A percentile compares a stretch with the other conserved stretches of the same genome.
Evolutionary conservation across 1,139 yeast species (phyloP).

Genomic region (Suhomyces maxii): DNA sequence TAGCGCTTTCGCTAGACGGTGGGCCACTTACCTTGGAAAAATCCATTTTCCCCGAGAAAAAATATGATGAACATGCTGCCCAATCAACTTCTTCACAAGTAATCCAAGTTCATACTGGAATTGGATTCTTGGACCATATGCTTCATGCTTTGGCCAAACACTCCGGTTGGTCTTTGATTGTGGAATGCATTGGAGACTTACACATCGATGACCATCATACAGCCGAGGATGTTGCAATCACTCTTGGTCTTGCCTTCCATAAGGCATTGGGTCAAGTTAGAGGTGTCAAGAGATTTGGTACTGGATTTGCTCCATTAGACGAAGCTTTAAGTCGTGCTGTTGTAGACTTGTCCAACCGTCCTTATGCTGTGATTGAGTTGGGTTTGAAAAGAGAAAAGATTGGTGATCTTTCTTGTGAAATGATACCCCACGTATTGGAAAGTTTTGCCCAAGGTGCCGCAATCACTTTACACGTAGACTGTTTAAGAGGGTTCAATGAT

Average conservation of each 20-base stretch:
- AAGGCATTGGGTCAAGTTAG: constrained; percentile 84
- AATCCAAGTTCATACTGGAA: constrained; percentile 82
- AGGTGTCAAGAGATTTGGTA: constrained; percentile 93
- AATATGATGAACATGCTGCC: constrained; percentile 53
- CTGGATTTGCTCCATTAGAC: constrained; percentile 92
- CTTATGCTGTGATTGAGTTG: constrained; percentile 84
- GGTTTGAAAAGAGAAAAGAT: constrained; percentile 90
- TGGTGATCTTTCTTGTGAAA: constrained; percentile 90
- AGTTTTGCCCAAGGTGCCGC: constrained; percentile 92
- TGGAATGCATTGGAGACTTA: constrained; percentile 90
- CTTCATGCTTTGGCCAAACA: constrained; percentile 95
- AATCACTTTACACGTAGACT: constrained; percentile 90
- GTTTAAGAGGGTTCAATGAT: constrained; percentile 88
- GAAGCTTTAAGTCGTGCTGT: constrained; percentile 95
- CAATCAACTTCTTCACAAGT: constrained; percentile 66
- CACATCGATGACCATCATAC: constrained; percentile 98
- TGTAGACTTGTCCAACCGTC: constrained; percentile 89
- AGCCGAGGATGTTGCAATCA: constrained; percentile 92
- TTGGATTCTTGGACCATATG: constrained; percentile 97
- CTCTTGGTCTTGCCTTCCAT: constrained; percentile 86
- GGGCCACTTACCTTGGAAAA: constrained; percentile 64
- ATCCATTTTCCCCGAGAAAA: constrained; percentile 45
- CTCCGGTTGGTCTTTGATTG: constrained; percentile 89
- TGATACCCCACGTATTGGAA: constrained; percentile 95
- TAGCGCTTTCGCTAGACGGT: constrained; percentile 82